Base-by-base conservation (phyloP, 2,329 filamentous ascomycete species). In the Neofusicoccum kwambonambiense region DNA sequence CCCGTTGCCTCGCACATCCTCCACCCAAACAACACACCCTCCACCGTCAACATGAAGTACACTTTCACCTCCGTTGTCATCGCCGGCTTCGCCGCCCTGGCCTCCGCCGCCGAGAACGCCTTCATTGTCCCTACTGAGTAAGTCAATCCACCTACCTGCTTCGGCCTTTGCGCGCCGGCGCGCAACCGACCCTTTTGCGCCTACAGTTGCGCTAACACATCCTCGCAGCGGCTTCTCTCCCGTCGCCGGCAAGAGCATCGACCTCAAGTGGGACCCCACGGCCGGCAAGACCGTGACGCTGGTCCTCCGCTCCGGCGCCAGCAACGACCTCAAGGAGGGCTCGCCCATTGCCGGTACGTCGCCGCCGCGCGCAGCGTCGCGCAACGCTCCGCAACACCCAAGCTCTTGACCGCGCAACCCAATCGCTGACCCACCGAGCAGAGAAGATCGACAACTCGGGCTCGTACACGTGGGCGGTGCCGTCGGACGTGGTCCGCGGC, bases 241-340 rank as follows among this genome's bases (percentile, higher is more conserved):
- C 70, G 78, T 73, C 13, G 81, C 81, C 47, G 83, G 83, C 60
- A 62, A 80, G 70, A 68, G 80, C 11, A 75, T 81, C 19, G 79
- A 77, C 11, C 71, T 87, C 54, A 76, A 70, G 58, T 87, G 84
- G 84, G 67, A 72, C 5, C 80, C 83, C 6, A 83, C 79, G 52
- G 84, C 82, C 64, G 61, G 69, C 22, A 82, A 82, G 65, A 83
- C 83, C 15, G 79, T 87, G 70, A 80, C 80, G 47, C 75, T 87
- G 65, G 77, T 83, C 67, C 78, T 81, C 68, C 78, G 79, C 62
- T 71, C 74, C 34, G 76, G 77, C 7, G 73, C 75, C 64, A 75
- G 77, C 68, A 73, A 67, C 68, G 77, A 81, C 64, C 70, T 83
- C 13, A 68, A 72, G 62, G 67, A 72, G 7, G 83, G 82, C 22